phyloP scores from a whole-genome alignment of 2,329 filamentous ascomycete species.

The Phaeosphaeriaceae sp. region DNA sequence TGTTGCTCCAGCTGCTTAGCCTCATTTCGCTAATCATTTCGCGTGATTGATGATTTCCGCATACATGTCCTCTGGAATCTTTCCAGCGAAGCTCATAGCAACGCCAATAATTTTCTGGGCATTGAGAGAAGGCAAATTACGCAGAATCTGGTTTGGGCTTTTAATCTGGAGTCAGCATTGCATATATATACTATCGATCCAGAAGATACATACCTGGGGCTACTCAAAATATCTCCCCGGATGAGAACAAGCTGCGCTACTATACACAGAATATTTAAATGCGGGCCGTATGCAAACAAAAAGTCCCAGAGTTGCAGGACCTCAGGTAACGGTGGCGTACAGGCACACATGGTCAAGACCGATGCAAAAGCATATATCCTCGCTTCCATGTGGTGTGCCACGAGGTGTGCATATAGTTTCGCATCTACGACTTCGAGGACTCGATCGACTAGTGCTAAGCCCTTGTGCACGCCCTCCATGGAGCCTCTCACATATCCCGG shows the following conservation, averaged over 20 bases:
- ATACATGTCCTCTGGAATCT: conserved; percentile 90
- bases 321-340: conserved; percentile 92
- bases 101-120: conserved; percentile 83
- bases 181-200: background rate
- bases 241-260: conserved; percentile 93
- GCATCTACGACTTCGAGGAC: conserved; percentile 90
- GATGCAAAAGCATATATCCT: conserved; percentile 97
- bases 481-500: conserved; percentile 93
- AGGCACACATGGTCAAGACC: conserved; percentile 92
- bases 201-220: conserved; percentile 69
- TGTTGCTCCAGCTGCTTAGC: no score
- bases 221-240: conserved; percentile 80
- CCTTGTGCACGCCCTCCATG: conserved; percentile 96
- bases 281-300: conserved; percentile 91
- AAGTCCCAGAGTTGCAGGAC: conserved; percentile 97
- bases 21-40: conserved; percentile 57
- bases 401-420: conserved; percentile 82
- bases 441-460: conserved; percentile 88
- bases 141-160: conserved; percentile 86
- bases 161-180: background rate
- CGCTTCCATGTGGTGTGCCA: conserved; percentile 84
- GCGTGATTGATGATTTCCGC: conserved; percentile 89
- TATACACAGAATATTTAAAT: conserved; percentile 94
- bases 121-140: conserved; percentile 83
- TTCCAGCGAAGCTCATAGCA: conserved; percentile 84